Percentiles rank a stretch among this genome's conserved stretches.
Conservation (phyloP, 352 stramenopile species). For the Pythium graminicola region DNA sequence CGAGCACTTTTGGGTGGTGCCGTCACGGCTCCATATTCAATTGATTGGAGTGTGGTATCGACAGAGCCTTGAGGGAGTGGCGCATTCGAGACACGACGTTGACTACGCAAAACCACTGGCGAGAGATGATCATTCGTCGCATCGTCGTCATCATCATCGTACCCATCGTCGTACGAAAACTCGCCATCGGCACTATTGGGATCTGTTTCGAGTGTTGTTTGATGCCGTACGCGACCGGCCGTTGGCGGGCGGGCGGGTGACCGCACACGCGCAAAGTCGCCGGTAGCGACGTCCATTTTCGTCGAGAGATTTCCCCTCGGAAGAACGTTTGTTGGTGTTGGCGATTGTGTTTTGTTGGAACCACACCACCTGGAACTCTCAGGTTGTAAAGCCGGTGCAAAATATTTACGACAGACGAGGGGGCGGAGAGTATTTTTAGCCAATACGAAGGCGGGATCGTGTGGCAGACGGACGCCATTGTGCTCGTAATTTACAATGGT, state of each 20-base stretch:
- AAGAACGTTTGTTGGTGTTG: slow-evolving; percentile 3
- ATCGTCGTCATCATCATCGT: slow-evolving; percentile 17
- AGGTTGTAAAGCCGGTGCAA: slow-evolving; percentile 8
- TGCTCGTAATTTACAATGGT: slow-evolving; percentile 7
- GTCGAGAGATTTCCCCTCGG: neutral
- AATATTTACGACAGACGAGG: neutral
- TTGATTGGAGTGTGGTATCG: slow-evolving; percentile 15
- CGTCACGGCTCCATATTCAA: slow-evolving; percentile 8
- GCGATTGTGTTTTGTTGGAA: slow-evolving; percentile 1
- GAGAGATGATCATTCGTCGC: neutral
- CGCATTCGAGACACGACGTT: slow-evolving; percentile 1
- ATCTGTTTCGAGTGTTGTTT: slow-evolving; percentile 19
- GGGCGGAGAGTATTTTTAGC: slow-evolving; percentile 10
- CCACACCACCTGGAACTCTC: too few species aligned
- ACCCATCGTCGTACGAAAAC: neutral
- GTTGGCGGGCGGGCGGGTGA: slow-evolving; percentile 11
- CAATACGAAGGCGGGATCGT: slow-evolving; percentile 6
- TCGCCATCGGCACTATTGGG: slow-evolving; percentile 7
- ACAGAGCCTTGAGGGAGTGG: neutral
- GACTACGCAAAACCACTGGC: slow-evolving; percentile 1
- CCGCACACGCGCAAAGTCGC: slow-evolving; percentile 13
- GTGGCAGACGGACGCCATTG: neutral
- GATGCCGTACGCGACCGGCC: neutral
- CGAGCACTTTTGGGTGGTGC: neutral
- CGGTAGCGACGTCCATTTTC: slow-evolving; percentile 16